Evolutionary conservation across 179 eudicot genomes (phyloP).

Genomic region (Sideroxylon spinosum): DNA sequence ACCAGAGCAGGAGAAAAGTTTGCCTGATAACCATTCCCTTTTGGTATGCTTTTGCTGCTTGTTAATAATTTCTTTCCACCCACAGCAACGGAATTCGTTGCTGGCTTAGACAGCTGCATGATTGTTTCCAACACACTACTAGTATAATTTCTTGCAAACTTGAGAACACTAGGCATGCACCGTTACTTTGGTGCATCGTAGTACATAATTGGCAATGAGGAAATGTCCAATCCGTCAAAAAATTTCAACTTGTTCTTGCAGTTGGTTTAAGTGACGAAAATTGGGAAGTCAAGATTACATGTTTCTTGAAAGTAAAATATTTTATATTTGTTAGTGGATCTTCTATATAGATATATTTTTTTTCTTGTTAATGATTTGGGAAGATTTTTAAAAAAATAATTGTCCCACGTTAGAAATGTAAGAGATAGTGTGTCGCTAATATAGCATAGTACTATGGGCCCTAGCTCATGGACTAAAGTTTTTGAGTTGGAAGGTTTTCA

Average conservation of each 20-base stretch:
- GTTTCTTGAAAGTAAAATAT: not conserved
- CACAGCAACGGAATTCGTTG: not conserved
- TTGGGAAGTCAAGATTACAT: not conserved
- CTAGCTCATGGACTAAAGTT: no score
- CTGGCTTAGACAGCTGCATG: not conserved
- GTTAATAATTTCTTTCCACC: not conserved
- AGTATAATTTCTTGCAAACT: not conserved
- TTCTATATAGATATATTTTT: not conserved
- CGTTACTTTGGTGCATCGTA: not conserved
- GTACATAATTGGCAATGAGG: no score
- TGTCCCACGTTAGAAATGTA: not conserved
- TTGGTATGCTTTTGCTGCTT: constrained; percentile 39
- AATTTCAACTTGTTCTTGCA: not conserved
- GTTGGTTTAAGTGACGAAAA: not conserved
- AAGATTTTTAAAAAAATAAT: not conserved
- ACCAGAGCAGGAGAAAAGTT: constrained; percentile 34
- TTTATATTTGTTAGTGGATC: not conserved
- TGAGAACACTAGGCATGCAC: not conserved
- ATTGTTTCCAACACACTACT: not conserved
- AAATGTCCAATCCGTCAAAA: not conserved
- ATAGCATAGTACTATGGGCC: no score
- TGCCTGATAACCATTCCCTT: constrained; percentile 29
- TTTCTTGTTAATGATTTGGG: not conserved
- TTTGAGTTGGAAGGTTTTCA: no score
- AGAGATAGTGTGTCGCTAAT: no score